Conservation (phyloP, 129 eudicot genomes). For the Deinandra increscens region DNA sequence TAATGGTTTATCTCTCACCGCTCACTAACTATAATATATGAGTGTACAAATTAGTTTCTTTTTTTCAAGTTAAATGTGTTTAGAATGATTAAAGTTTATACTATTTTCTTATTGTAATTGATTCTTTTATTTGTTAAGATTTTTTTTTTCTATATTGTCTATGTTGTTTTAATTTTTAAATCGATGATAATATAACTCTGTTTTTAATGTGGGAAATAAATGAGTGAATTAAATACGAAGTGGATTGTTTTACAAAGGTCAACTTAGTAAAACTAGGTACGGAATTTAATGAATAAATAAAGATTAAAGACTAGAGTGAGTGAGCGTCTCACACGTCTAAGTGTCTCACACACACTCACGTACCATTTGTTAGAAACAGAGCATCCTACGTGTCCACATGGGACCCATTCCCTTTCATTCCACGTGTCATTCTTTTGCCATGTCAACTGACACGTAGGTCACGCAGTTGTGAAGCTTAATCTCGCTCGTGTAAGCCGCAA, state of each 20-base stretch:
- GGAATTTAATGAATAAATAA: constrained; percentile 1
- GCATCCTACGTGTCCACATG: background rate
- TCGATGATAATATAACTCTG: background rate
- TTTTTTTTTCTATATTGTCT: background rate
- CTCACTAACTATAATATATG: too few species aligned
- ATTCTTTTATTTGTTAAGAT: too few species aligned
- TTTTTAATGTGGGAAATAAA: background rate
- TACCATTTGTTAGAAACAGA: background rate
- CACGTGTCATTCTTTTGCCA: constrained; percentile 15
- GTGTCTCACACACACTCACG: constrained; percentile 12
- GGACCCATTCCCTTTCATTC: constrained; percentile 20
- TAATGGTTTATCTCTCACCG: too few species aligned
- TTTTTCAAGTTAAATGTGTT: too few species aligned
- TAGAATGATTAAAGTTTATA: background rate
- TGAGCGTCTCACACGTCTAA: constrained; percentile 11
- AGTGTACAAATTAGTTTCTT: too few species aligned
- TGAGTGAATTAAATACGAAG: background rate
- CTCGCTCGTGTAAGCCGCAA: background rate
- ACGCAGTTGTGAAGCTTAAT: background rate
- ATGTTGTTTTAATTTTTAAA: background rate
- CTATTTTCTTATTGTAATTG: background rate
- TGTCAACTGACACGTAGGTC: constrained; percentile 1
- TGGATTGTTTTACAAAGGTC: background rate
- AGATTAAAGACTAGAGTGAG: constrained; percentile 8
- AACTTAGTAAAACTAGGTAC: constrained; percentile 5